Conservation (phyloP, 2,329 filamentous ascomycete genomes). For the Aaosphaeria arxii region DNA sequence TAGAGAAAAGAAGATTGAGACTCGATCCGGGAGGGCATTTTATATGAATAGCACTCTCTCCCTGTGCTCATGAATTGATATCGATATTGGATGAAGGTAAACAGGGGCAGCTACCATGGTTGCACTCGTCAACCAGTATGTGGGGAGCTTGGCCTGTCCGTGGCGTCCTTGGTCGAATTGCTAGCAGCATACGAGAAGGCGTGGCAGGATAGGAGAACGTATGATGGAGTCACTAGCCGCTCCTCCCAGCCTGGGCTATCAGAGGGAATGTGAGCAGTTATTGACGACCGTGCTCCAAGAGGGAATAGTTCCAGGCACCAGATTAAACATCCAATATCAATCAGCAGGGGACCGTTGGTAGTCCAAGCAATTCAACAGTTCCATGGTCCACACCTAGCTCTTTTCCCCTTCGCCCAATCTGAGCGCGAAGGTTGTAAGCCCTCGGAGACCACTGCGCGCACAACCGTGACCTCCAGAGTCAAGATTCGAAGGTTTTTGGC, state of each 20-base stretch:
- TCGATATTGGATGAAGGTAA: no score
- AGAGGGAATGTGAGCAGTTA: no score
- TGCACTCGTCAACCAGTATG: constrained; percentile 23
- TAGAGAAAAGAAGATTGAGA: constrained; percentile 11
- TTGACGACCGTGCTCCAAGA: constrained; percentile 16
- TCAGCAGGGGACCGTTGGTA: constrained; percentile 14
- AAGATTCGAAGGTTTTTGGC: no score
- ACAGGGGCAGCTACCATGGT: constrained; percentile 23
- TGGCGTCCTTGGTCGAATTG: constrained; percentile 20
- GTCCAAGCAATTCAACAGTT: constrained; percentile 27
- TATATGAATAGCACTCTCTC: constrained; percentile 29
- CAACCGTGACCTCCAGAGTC: no score
- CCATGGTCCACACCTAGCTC: constrained; percentile 13
- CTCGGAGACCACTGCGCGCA: no score
- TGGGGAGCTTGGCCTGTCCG: constrained; percentile 18
- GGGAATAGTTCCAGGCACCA: constrained; percentile 23
- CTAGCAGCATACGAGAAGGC: constrained; percentile 7
- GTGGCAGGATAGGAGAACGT: constrained; percentile 31
- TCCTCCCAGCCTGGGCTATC: no score
- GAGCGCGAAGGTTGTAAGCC: no score
- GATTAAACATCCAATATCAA: constrained; percentile 31
- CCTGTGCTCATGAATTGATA: neutral
- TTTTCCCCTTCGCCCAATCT: neutral
- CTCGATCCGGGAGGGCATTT: constrained; percentile 21
- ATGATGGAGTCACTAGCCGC: constrained; percentile 8